phyloP scores from a whole-genome alignment of 2,329 filamentous ascomycete genomes.

The Malbranchea zuffiana region DNA sequence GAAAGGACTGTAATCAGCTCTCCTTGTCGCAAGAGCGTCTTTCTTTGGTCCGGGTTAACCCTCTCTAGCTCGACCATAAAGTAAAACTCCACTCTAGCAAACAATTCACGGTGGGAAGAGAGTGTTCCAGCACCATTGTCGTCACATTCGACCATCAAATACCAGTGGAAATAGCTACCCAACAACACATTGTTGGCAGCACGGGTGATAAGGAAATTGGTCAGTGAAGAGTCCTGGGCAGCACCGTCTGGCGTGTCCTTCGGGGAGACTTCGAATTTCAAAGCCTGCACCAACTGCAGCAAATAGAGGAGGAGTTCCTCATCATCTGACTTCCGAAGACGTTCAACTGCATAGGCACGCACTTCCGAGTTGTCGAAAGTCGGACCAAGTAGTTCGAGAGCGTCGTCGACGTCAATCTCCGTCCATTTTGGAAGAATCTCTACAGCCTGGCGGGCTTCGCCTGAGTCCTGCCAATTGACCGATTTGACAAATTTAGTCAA shows the following conservation, averaged over 20 bases:
- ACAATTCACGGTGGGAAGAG: constrained; percentile 68
- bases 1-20: constrained; percentile 80
- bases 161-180: constrained; percentile 96
- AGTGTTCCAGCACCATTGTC: constrained; percentile 66
- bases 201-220: constrained; percentile 75
- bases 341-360: constrained; percentile 83
- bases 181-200: constrained; percentile 81
- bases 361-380: constrained; percentile 83
- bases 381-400: constrained; percentile 82
- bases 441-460: constrained; percentile 78
- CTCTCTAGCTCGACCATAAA: constrained; percentile 84
- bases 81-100: constrained; percentile 86
- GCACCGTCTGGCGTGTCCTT: constrained; percentile 51
- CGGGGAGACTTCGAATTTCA: constrained; percentile 80
- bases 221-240: constrained; percentile 68
- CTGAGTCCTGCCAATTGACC: constrained; percentile 80
- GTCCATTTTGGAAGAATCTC: constrained; percentile 89
- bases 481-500: constrained; percentile 97
- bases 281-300: constrained; percentile 84
- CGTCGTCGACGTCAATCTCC: constrained; percentile 93
- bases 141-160: constrained; percentile 94
- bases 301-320: constrained; percentile 84
- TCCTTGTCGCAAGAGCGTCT: constrained; percentile 70
- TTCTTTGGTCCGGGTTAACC: constrained; percentile 61
- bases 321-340: constrained; percentile 83